Evolutionary conservation across 495 filamentous ascomycete species (phyloP).

Genomic region (Hypoxylon intermedium): DNA sequence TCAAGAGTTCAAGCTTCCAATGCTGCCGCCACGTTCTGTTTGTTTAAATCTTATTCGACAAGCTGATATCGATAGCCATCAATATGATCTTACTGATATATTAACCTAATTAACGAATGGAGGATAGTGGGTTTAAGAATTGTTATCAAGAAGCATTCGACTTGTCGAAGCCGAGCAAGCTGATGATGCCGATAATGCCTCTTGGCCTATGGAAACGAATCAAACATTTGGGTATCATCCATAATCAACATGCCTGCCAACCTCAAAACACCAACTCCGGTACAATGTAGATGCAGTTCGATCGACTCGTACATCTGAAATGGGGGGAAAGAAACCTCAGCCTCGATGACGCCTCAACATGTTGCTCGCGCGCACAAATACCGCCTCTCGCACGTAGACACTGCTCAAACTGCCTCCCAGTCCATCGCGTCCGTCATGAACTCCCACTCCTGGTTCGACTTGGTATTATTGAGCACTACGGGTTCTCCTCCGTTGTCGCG

Average conservation of each 20-base stretch:
- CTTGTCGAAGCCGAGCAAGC: no score
- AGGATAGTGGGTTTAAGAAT: no score
- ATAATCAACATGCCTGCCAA: background rate
- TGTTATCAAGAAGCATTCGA: no score
- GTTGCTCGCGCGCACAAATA: no score
- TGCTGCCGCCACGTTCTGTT: slow-evolving; percentile 23
- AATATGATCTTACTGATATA: no score
- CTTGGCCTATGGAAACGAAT: background rate
- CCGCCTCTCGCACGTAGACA: background rate
- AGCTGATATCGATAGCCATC: no score
- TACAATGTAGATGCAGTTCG: background rate
- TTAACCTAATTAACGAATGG: no score
- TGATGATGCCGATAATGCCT: no score
- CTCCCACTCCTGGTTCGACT: slow-evolving; percentile 56
- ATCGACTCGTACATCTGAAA: background rate
- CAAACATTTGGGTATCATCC: slow-evolving; percentile 25
- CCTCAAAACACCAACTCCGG: slow-evolving; percentile 15
- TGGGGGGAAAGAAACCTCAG: background rate
- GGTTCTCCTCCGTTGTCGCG: slow-evolving; percentile 43
- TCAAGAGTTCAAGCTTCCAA: no score
- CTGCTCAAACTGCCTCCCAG: slow-evolving; percentile 62
- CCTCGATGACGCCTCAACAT: background rate
- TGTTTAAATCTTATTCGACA: slow-evolving; percentile 12
- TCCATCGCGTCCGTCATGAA: slow-evolving; percentile 74
- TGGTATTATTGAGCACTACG: slow-evolving; percentile 2